phyloP scores from a whole-genome alignment of 2,329 filamentous ascomycete species.

The Monosporascus sp. region DNA sequence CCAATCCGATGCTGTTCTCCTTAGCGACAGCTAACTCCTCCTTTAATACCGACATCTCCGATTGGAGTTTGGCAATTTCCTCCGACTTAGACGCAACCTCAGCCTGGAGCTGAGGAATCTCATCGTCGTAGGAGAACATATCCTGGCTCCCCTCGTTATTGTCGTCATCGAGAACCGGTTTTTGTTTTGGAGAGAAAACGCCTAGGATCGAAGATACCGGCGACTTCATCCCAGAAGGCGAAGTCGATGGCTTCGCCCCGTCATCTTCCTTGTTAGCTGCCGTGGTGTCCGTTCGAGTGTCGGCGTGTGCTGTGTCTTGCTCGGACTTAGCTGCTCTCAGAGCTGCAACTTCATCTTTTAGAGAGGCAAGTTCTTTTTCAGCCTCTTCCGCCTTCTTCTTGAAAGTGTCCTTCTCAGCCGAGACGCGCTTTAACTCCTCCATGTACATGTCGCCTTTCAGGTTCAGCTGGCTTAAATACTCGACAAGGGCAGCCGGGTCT shows the following conservation, averaged over 20 bases:
- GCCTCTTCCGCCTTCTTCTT: slow-evolving; percentile 71
- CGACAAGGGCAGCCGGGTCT: slow-evolving; percentile 77
- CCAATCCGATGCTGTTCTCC: slow-evolving; percentile 64
- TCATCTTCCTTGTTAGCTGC: slow-evolving; percentile 27
- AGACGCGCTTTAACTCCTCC: slow-evolving; percentile 85
- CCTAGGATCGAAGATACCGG: slow-evolving; percentile 43
- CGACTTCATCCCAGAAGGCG: slow-evolving; percentile 35
- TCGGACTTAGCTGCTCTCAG: slow-evolving; percentile 31
- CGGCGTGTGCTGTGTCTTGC: slow-evolving; percentile 7
- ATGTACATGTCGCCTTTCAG: slow-evolving; percentile 87
- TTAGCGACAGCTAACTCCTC: slow-evolving; percentile 65
- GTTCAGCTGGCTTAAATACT: slow-evolving; percentile 85
- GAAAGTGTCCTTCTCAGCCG: slow-evolving; percentile 71
- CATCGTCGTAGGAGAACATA: slow-evolving; percentile 88
- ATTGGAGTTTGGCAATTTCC: slow-evolving; percentile 65
- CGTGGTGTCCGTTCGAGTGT: slow-evolving; percentile 6
- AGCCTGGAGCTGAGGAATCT: slow-evolving; percentile 74
- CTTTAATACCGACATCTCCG: slow-evolving; percentile 63
- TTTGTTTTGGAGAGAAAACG: slow-evolving; percentile 45
- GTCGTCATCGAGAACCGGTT: slow-evolving; percentile 29
- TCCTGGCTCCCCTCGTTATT: slow-evolving; percentile 52
- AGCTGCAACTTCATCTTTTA: slow-evolving; percentile 59
- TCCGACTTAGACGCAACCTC: slow-evolving; percentile 65
- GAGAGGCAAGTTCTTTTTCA: slow-evolving; percentile 56
- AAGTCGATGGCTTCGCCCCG: slow-evolving; percentile 14